phyloP scores from a whole-genome alignment of 106 monocot species.

The Phalaenopsis aphrodite region DNA sequence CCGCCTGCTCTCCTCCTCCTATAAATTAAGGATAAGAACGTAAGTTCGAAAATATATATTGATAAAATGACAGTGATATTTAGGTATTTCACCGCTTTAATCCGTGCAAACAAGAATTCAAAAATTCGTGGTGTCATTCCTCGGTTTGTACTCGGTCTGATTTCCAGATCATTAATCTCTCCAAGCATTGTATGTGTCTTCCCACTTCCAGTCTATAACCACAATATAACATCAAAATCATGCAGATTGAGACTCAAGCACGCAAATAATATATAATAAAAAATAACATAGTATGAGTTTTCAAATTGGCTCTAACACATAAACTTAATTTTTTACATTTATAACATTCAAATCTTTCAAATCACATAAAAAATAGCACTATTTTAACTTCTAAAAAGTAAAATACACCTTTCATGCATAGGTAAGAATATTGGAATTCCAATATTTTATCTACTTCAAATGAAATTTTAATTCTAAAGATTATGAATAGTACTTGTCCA shows the following conservation, averaged over 20 bases:
- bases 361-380: too few species aligned
- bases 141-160: slow-evolving; percentile 50
- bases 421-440: background rate
- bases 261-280: background rate
- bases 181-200: slow-evolving; percentile 98
- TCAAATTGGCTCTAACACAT: background rate
- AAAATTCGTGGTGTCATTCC: slow-evolving; percentile 98
- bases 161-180: slow-evolving; percentile 66
- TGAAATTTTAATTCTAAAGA: background rate
- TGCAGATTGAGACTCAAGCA: background rate
- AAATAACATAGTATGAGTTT: background rate
- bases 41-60: slow-evolving; percentile 9
- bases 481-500: slow-evolving; percentile 56
- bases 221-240: slow-evolving; percentile 8
- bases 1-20: slow-evolving; percentile 96
- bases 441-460: background rate
- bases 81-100: slow-evolving; percentile 35
- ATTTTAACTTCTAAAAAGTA: too few species aligned
- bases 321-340: too few species aligned
- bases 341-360: too few species aligned
- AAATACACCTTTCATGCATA: too few species aligned
- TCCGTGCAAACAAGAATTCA: slow-evolving; percentile 95
- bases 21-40: slow-evolving; percentile 7
- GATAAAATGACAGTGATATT: background rate
- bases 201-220: slow-evolving; percentile 86